phyloP scores from a whole-genome alignment of 805 yeast genomes.

The Starmerella gropengiesseri region DNA sequence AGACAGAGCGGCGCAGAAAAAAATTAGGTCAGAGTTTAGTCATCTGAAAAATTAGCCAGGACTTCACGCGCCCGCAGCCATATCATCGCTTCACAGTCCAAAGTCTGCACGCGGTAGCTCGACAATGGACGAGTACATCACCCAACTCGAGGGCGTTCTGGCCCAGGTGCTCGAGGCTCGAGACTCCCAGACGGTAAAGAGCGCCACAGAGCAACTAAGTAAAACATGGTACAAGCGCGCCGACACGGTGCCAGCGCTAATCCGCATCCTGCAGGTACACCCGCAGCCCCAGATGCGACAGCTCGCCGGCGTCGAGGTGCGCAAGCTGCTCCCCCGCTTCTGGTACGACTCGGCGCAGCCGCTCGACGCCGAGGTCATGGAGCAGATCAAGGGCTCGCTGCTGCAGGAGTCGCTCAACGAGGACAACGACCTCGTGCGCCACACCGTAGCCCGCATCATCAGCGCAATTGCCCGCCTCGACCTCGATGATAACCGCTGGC shows the following conservation, averaged over 20 bases:
- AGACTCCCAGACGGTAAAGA: slow-evolving; percentile 58
- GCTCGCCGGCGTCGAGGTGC: slow-evolving; percentile 92
- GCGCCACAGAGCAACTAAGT: slow-evolving; percentile 65
- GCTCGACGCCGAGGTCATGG: slow-evolving; percentile 41
- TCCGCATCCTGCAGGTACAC: slow-evolving; percentile 67
- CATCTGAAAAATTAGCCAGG: slow-evolving; percentile 6
- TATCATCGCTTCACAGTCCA: too few relatives aligned
- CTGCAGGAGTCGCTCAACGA: slow-evolving; percentile 58
- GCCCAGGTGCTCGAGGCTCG: slow-evolving; percentile 72
- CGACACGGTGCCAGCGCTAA: slow-evolving; percentile 64
- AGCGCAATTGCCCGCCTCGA: slow-evolving; percentile 76
- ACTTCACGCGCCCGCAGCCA: neutral
- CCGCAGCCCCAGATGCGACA: slow-evolving; percentile 66
- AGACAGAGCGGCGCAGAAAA: too few relatives aligned
- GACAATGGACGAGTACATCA: slow-evolving; percentile 29
- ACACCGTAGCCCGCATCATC: slow-evolving; percentile 79
- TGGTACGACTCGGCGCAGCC: slow-evolving; percentile 42
- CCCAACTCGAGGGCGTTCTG: slow-evolving; percentile 68
- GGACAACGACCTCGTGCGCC: slow-evolving; percentile 60
- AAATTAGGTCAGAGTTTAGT: slow-evolving; percentile 1
- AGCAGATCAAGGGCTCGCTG: slow-evolving; percentile 55
- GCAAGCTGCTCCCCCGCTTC: slow-evolving; percentile 62
- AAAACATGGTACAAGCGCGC: slow-evolving; percentile 63
- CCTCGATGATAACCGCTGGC: slow-evolving; percentile 61
- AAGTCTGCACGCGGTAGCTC: neutral